These are phyloP conservation scores for Bryoglossum gracile DNA, from an alignment of 495 filamentous ascomycete species.

Conservation along the genomic window DNA sequence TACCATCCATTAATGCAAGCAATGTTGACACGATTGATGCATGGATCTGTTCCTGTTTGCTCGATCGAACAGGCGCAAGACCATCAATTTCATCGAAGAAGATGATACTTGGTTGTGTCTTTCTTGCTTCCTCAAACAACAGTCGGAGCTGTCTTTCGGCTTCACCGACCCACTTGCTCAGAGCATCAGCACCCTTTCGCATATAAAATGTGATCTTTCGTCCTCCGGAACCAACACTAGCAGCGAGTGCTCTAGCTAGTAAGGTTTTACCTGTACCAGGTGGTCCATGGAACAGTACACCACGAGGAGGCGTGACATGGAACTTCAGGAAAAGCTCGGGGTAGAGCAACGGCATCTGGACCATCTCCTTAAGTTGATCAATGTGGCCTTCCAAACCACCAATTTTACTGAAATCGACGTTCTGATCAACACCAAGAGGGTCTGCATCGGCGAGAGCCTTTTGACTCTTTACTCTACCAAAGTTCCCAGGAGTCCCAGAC, in stretches of 20 bases:
- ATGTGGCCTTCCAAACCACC: slow-evolving; percentile 89
- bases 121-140: slow-evolving; percentile 91
- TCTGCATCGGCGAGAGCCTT: slow-evolving; percentile 82
- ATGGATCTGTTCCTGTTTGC: slow-evolving; percentile 97
- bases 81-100: slow-evolving; percentile 99
- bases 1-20: slow-evolving; percentile 95
- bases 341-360: slow-evolving; percentile 84
- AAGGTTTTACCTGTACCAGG: slow-evolving; percentile 97
- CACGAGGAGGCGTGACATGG: slow-evolving; percentile 85
- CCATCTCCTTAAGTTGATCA: slow-evolving; percentile 96
- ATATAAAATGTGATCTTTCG: slow-evolving; percentile 98
- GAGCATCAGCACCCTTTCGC: slow-evolving; percentile 93
- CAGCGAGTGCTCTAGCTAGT: slow-evolving; percentile 82
- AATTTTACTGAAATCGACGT: slow-evolving; percentile 85
- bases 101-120: slow-evolving; percentile 95
- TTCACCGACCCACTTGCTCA: slow-evolving; percentile 99
- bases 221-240: slow-evolving; percentile 66
- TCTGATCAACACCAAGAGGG: slow-evolving; percentile 83
- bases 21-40: slow-evolving; percentile 95
- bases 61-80: slow-evolving; percentile 88
- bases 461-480: slow-evolving; percentile 80
- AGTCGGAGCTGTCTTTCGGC: slow-evolving; percentile 89
- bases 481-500: slow-evolving; percentile 71
- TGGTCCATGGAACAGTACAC: slow-evolving; percentile 93
- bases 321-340: slow-evolving; percentile 91